Evolutionary conservation across 495 filamentous ascomycete genomes (phyloP).

Genomic region (Glonium stellatum): DNA sequence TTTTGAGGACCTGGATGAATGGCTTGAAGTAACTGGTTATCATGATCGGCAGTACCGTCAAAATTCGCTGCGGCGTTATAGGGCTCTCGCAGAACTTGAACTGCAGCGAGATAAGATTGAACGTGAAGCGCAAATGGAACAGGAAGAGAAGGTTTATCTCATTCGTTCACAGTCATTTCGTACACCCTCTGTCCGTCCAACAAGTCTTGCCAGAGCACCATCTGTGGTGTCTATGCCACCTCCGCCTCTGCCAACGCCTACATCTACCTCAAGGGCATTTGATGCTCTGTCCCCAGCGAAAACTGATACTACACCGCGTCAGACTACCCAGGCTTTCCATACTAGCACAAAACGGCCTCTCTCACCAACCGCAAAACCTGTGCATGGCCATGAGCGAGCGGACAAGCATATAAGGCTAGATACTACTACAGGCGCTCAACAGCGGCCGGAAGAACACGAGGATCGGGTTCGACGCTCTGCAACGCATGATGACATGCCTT

Average conservation of each 20-base stretch:
- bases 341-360: background rate
- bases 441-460: background rate
- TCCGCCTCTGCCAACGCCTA: slow-evolving; percentile 6
- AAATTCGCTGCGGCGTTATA: slow-evolving; percentile 41
- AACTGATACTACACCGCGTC: background rate
- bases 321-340: background rate
- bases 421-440: background rate
- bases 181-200: slow-evolving; percentile 19
- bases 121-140: slow-evolving; percentile 34
- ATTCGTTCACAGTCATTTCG: slow-evolving; percentile 15
- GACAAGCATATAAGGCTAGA: background rate
- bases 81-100: slow-evolving; percentile 41
- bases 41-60: slow-evolving; percentile 46
- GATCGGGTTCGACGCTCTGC: background rate
- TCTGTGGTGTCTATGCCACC: slow-evolving; percentile 13
- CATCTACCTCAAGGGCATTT: background rate
- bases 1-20: slow-evolving; percentile 48
- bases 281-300: background rate
- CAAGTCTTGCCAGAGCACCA: background rate
- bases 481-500: background rate
- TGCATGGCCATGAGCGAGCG: background rate
- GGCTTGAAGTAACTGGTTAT: slow-evolving; percentile 55
- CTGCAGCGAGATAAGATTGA: slow-evolving; percentile 34
- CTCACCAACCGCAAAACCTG: background rate
- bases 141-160: slow-evolving; percentile 20